Base-by-base conservation (phyloP, 2,329 filamentous ascomycete genomes). In the Sporothrix pallida region DNA sequence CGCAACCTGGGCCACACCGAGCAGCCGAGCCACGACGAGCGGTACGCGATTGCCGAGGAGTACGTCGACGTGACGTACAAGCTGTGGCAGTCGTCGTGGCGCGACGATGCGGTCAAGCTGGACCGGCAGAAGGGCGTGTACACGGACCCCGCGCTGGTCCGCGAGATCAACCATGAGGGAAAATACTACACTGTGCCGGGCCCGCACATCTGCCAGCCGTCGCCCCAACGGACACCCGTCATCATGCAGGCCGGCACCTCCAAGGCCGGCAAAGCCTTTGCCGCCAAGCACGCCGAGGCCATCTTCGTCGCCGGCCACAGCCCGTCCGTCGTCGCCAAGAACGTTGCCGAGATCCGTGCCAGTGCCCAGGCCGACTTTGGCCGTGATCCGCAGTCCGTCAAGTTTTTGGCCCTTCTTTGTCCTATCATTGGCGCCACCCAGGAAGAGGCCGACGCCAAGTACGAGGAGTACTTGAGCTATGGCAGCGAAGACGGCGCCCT, bases 401-500 rank as follows among this genome's bases (percentile, higher is more conserved):
- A 78, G 70, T 75, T 79, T 26, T 72, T 79, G n/a, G 75, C 76
- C 10, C 48, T 68, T 7, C 68, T 78, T 13, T 75, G 71, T 5
- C 73, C 71, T 2, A 74, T 79, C 2, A 26, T 79, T 3, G 77
- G 72, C 26, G 62, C 48, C 7, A 78, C 76, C 0, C 52, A 72
- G 0, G 77, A 75, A 20, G 75, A 76, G 60, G 78, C 78, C 2
- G 54, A 75, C n/a, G 75, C 62, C n/a, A 78, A 79, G 50, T 76
- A 77, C 46, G 46, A 74, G 42, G 71, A 71, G 23, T 60, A 46
- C 83, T 86, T 72, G 74, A 85, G 73, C 26, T 76, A 78, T 54
- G 77, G 75, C 20, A 62, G 72, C 20, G 56, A 60, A 13, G 75
- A 76, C 2, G 78, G 76, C 52, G 78, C 73, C 0, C 74, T 79